Conservation (phyloP, 2,329 filamentous ascomycete species). For the Fusarium brachygibbosum region DNA sequence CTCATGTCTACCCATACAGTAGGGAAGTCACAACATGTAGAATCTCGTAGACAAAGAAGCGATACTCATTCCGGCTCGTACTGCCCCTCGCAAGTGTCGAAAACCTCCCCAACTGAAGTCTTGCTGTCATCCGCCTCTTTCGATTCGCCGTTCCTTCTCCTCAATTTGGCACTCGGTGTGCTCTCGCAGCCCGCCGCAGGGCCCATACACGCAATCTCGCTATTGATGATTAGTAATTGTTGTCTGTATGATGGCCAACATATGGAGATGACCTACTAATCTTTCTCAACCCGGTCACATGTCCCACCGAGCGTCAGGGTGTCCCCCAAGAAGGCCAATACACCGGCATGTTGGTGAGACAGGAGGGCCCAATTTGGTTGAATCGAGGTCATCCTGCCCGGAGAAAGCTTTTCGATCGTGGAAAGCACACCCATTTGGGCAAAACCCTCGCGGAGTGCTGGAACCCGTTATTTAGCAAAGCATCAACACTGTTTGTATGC, state of each 20-base stretch:
- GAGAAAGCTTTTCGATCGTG: background rate
- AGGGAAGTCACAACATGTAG: rapidly evolving
- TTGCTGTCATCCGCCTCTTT: background rate
- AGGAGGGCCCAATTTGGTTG: background rate
- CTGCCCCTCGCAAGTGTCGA: background rate
- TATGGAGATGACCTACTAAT: background rate
- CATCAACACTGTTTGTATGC: background rate
- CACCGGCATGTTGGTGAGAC: background rate
- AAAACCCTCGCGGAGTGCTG: background rate
- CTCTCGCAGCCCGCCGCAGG: background rate
- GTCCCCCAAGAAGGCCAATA: background rate
- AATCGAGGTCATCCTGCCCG: background rate
- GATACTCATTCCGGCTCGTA: background rate
- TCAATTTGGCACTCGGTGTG: background rate
- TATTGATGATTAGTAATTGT: background rate
- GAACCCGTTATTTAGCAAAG: background rate
- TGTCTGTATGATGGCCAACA: background rate
- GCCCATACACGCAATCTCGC: background rate
- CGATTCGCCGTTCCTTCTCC: background rate
- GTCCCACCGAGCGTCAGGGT: background rate
- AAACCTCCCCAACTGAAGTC: background rate
- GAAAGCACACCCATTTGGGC: background rate
- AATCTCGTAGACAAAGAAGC: background rate
- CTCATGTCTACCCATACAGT: background rate
- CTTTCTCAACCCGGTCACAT: background rate